phyloP scores from a whole-genome alignment of 495 filamentous ascomycete species.

The Lasiosphaeria ovina region DNA sequence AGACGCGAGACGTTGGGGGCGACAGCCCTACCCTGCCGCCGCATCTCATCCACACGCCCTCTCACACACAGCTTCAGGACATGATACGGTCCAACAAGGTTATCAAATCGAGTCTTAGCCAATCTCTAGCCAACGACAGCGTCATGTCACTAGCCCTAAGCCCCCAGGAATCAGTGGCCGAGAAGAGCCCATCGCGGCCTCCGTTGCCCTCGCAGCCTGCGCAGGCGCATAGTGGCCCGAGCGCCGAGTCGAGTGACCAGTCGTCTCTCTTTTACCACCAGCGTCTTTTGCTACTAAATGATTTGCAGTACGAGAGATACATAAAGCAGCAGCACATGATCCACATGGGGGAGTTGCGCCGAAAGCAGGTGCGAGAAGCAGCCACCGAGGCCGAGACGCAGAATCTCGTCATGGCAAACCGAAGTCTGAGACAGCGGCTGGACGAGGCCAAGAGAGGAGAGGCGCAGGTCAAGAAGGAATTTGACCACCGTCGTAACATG shows the following conservation, averaged over 20 bases:
- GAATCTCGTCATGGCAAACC: constrained; percentile 68
- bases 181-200: constrained; percentile 25
- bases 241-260: constrained; percentile 34
- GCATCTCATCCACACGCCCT: constrained; percentile 39
- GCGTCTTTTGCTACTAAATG: constrained; percentile 65
- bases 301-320: constrained; percentile 74
- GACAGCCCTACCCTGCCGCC: constrained; percentile 60
- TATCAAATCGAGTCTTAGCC: constrained; percentile 50
- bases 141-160: constrained; percentile 48
- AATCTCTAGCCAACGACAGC: constrained; percentile 49
- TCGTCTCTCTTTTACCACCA: constrained; percentile 62
- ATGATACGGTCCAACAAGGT: constrained; percentile 53
- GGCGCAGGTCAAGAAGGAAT: constrained; percentile 62
- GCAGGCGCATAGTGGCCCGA: constrained; percentile 1
- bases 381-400: constrained; percentile 73
- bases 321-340: constrained; percentile 72
- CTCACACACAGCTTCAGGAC: constrained; percentile 52
- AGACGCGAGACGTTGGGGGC: constrained; percentile 33
- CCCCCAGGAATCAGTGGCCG: constrained; percentile 37
- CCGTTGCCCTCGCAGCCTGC: constrained; percentile 17
- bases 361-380: constrained; percentile 65
- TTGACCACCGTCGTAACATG: constrained; percentile 59
- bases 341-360: constrained; percentile 69
- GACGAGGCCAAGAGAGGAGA: constrained; percentile 66
- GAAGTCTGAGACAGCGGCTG: constrained; percentile 62